Conservation (phyloP, 1,139 yeast species). For the Insectozyma bohioensis region DNA sequence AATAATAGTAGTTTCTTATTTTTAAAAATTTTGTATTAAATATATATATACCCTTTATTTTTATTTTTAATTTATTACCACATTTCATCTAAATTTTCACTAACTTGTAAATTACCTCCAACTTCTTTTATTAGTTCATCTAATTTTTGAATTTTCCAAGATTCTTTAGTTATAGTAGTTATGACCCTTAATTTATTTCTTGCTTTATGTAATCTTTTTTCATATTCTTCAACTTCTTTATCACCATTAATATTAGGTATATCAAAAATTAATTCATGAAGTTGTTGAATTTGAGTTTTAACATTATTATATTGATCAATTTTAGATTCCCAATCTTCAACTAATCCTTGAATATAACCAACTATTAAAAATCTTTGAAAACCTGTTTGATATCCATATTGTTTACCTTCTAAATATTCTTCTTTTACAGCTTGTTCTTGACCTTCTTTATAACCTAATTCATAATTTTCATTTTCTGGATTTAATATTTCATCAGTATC, state of each 20-base stretch:
- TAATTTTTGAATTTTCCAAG: conserved; percentile 30
- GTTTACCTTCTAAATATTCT: conserved; percentile 65
- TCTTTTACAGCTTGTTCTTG: conserved; percentile 38
- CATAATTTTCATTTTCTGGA: conserved; percentile 57
- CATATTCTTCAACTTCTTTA: conserved; percentile 48
- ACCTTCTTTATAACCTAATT: conserved; percentile 64
- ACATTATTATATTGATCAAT: conserved; percentile 18
- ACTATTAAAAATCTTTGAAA: conserved; percentile 65
- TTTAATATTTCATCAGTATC: conserved; percentile 52
- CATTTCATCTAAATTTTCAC: conserved; percentile 45
- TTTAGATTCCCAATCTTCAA: conserved; percentile 35
- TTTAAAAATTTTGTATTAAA: too few relatives aligned
- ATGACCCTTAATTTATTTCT: conserved; percentile 55
- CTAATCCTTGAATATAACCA: conserved; percentile 63
- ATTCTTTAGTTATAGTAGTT: conserved; percentile 34
- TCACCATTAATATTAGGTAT: conserved; percentile 43
- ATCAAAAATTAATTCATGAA: conserved; percentile 22
- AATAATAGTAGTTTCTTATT: too few relatives aligned
- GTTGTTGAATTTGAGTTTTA: conserved; percentile 29
- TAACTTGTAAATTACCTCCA: conserved; percentile 40
- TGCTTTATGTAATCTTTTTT: conserved; percentile 42
- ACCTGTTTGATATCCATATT: conserved; percentile 78
- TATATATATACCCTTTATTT: not conserved
- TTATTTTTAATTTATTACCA: conserved; percentile 25
- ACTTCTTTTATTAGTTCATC: conserved; percentile 36